phyloP scores from a whole-genome alignment of 192 early-diverging fungal species.

The Backusella luteola region DNA sequence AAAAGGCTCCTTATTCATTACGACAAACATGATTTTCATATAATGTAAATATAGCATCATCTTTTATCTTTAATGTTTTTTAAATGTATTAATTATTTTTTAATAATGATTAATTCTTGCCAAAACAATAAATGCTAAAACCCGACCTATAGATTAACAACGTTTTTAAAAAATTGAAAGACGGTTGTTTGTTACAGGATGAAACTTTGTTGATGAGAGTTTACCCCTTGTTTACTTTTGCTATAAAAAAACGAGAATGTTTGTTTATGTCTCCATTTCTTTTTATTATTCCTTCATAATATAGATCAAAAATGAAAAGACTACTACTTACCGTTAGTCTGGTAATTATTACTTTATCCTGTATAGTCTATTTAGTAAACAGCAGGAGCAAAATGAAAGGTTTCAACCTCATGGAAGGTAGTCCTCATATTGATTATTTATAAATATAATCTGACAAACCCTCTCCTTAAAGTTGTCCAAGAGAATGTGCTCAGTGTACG shows the following conservation, averaged over 20 bases:
- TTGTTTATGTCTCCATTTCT: not conserved
- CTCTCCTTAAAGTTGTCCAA: conserved; percentile 16
- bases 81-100: not conserved
- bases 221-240: not conserved
- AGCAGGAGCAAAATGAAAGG: not conserved
- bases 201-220: not conserved
- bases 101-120: not conserved
- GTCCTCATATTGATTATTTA: not conserved
- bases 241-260: not conserved
- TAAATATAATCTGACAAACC: not conserved
- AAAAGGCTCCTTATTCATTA: not conserved
- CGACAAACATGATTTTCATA: not conserved
- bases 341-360: too few species aligned
- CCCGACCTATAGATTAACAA: not conserved
- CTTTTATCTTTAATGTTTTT: not conserved
- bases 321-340: not conserved
- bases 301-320: not conserved
- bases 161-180: not conserved
- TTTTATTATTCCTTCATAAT: not conserved
- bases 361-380: not conserved
- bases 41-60: not conserved
- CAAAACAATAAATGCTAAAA: not conserved
- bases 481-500: conserved; percentile 12
- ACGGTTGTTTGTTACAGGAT: not conserved
- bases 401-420: not conserved